Percentiles rank a stretch among this genome's conserved stretches.
Conservation (phyloP, 805 yeast genomes). For the Lachancea nothofagi region DNA sequence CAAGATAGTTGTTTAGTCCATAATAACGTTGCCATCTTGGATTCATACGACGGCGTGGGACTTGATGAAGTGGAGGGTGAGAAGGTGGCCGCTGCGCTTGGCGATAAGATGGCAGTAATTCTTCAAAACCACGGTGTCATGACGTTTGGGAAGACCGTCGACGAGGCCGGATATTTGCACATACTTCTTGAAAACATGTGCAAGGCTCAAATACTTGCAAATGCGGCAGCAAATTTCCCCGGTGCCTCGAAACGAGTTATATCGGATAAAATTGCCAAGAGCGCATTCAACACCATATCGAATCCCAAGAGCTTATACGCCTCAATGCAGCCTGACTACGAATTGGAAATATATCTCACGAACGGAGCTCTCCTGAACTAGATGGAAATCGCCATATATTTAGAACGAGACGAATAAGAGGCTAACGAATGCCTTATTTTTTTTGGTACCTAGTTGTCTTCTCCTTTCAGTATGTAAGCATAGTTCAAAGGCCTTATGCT, state of each 20-base stretch:
- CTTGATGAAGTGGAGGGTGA: constrained; percentile 58
- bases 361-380: constrained; percentile 25
- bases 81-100: constrained; percentile 56
- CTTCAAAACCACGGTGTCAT: constrained; percentile 69
- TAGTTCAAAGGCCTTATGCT: no score
- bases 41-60: constrained; percentile 75
- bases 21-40: constrained; percentile 59
- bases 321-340: constrained; percentile 69
- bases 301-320: constrained; percentile 66
- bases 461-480: no score
- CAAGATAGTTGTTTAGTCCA: constrained; percentile 72
- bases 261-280: constrained; percentile 60
- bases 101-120: constrained; percentile 49
- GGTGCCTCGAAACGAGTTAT: constrained; percentile 39
- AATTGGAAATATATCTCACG: constrained; percentile 38
- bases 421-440: no score
- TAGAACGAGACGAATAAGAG: no score
- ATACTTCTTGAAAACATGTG: constrained; percentile 60
- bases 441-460: no score
- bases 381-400: no score
- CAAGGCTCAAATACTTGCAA: constrained; percentile 59
- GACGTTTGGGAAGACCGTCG: constrained; percentile 65
- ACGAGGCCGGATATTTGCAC: constrained; percentile 67
- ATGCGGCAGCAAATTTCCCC: constrained; percentile 40
- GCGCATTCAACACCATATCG: constrained; percentile 52